Evolutionary conservation across 1,284 basidiomycete species (phyloP), one percentile per base, ranked within the genome.

Genomic region (Papiliotrema nemorosa): DNA sequence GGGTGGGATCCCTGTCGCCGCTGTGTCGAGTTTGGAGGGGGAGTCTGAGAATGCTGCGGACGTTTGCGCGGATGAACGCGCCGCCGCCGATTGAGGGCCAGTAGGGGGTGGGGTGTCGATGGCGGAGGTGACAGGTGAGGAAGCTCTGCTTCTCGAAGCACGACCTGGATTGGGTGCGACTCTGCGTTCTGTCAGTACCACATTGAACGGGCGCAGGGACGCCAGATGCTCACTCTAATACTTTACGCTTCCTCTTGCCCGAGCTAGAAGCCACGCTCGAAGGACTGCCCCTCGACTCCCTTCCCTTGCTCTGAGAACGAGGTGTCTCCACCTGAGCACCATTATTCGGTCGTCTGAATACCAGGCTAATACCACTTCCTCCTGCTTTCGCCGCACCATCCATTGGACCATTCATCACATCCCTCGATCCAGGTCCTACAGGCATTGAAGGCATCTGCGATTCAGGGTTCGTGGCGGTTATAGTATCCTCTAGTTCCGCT

Each of bases 221-320:
- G n/a, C n/a, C n/a, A n/a, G n/a, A 51, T 16, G 39, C 44, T 34
- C 50, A 46, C 50, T 51, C 43, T 21, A 45, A 20, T 14, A 44
- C 26, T 31, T 26, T 39, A 27, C 38, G 24, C 31, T 21, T 44
- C 27, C 40, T 47, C 34, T 31, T 47, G 12, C 29, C 5, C 3
- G 27, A 33, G 26, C 46, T 24, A 4, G 26, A 29, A 7, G 18
- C 33, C n/a, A 24, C 33, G 29, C 29, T 24, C 6, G 43, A 26
- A n/a, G 49, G 49, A 33, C 43, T 45, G 18, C 24, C 29, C 9
- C 27, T 29, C 39, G 21, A 25, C 42, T 25, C 27, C 42, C 38
- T 31, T 3, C 25, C 31, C 36, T 21, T 40, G 20, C 24, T n/a
- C 21, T 33, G 20, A 22, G 26, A 20, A 10, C 16, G 7, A 6